These are phyloP conservation scores for Cytospora chrysosperma DNA, from an alignment of 2,329 filamentous ascomycete species.

Conservation along the genomic window DNA sequence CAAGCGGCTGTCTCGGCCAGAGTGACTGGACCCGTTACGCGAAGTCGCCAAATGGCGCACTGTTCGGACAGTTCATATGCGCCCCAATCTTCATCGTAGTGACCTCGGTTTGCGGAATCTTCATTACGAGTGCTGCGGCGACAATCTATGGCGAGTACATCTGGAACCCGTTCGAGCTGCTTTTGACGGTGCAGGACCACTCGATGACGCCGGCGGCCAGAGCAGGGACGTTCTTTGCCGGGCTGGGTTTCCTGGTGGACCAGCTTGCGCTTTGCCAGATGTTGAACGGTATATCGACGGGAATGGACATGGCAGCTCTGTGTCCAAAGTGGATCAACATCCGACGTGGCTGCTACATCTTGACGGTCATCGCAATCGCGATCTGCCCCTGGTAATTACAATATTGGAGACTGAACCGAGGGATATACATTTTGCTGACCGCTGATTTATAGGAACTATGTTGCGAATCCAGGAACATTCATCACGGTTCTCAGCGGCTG, in stretches of 20 bases:
- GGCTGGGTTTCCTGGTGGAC: slow-evolving; percentile 35
- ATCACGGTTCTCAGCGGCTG: slow-evolving; percentile 33
- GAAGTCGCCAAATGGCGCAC: slow-evolving; percentile 29
- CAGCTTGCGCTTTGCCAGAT: slow-evolving; percentile 35
- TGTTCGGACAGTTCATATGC: slow-evolving; percentile 32
- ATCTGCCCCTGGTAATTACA: slow-evolving; percentile 42
- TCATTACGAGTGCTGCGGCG: slow-evolving; percentile 37
- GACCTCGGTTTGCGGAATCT: slow-evolving; percentile 37
- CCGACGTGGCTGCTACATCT: slow-evolving; percentile 44
- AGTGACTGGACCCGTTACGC: slow-evolving; percentile 37
- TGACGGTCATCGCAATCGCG: slow-evolving; percentile 39
- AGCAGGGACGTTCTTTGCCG: slow-evolving; percentile 39
- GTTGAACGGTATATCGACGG: slow-evolving; percentile 32
- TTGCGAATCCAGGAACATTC: slow-evolving; percentile 42
- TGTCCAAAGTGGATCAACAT: slow-evolving; percentile 49
- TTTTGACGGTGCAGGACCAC: slow-evolving; percentile 36
- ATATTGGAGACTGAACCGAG: not conserved
- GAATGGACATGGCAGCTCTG: slow-evolving; percentile 48
- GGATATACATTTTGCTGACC: not conserved
- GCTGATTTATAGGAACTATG: slow-evolving; percentile 32
- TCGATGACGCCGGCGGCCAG: slow-evolving; percentile 31
- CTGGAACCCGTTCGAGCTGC: slow-evolving; percentile 40
- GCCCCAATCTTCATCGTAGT: slow-evolving; percentile 38
- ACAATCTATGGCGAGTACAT: slow-evolving; percentile 36
- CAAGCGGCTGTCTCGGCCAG: slow-evolving; percentile 32